Base-by-base conservation (phyloP, 73 alveolate species). In the Paramecium caudatum region DNA sequence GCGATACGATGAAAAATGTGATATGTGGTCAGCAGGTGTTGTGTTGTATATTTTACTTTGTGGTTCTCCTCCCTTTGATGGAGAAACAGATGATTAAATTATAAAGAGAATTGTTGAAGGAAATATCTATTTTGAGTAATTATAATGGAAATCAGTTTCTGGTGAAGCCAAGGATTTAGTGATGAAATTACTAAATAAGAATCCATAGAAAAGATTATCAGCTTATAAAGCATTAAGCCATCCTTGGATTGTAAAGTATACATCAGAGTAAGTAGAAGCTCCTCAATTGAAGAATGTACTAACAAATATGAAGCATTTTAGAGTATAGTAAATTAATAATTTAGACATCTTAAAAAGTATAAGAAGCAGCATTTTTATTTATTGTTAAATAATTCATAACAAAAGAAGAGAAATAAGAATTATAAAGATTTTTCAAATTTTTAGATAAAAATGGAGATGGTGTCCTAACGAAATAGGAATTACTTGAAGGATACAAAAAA, bases 141-240 rank as follows among this genome's bases (percentile, higher is more conserved):
- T 27, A 32, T 61, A 82, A 21, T 96, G 97, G 96, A 90, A 65
- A 33, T 47, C 82, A 32, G 94, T 96, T 6, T 93, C 98, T 47
- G 74, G 69, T 33, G 96, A 91, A 15, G 95, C 97, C n/a, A 96
- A 83, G 70, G 97, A 95, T 50, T 82, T 96, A n/a, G 91, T 96
- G 17, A 92, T 65, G 37, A 88, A 91, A 25, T 39, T 96, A 91
- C 90, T 96, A 25, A 63, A 82, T 7, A 82, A 55, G 69, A 80
- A 95, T 70, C 94, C 95, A 13, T 46, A 85, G 41, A 91, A 86
- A 70, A 86, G 99, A 68, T 63, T 95, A 15, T 88, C 97, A 46
- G 96, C 97, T 34, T 46, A 91, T 8, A 81, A 92, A 47, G 98
- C 98, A 8, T 61, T 96, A 36, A 23, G 83, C 10, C 91, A 87